Conservation (phyloP, 805 yeast genomes). For the Lipomyces spencermartinsiae region DNA sequence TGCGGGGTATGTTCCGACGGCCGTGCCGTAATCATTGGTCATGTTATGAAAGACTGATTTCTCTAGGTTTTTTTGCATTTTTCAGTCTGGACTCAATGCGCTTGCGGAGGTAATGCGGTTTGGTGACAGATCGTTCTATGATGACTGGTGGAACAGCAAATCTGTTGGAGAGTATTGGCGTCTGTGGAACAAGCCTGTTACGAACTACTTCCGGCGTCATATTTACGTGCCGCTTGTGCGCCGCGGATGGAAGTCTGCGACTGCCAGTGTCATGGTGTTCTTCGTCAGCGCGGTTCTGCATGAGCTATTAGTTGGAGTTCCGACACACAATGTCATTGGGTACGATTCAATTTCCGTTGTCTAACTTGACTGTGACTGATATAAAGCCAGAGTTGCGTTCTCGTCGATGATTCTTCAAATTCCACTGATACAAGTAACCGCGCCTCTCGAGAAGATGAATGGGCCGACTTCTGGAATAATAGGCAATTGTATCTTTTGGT, state of each 20-base stretch:
- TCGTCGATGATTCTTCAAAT: slow-evolving; percentile 53
- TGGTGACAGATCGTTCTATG: slow-evolving; percentile 55
- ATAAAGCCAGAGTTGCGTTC: slow-evolving; percentile 47
- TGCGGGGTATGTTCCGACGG: slow-evolving; percentile 40
- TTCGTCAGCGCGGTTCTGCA: slow-evolving; percentile 54
- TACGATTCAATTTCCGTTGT: slow-evolving; percentile 3
- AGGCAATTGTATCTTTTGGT: slow-evolving; percentile 57
- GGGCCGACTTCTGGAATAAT: slow-evolving; percentile 50
- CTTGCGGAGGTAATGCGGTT: slow-evolving; percentile 54
- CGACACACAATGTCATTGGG: slow-evolving; percentile 55
- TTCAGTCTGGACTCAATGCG: slow-evolving; percentile 52
- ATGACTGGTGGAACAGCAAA: slow-evolving; percentile 60
- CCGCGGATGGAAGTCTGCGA: slow-evolving; percentile 44
- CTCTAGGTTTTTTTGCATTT: slow-evolving; percentile 48
- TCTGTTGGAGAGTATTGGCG: slow-evolving; percentile 57
- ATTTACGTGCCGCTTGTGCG: slow-evolving; percentile 50
- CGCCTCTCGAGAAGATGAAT: slow-evolving; percentile 51
- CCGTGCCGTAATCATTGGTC: neutral
- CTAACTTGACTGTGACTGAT: neutral
- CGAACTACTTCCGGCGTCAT: slow-evolving; percentile 53
- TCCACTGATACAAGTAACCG: slow-evolving; percentile 51
- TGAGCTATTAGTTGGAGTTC: slow-evolving; percentile 55
- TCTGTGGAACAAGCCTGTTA: slow-evolving; percentile 55
- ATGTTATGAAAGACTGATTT: neutral
- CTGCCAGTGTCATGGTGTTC: slow-evolving; percentile 50